Evolutionary conservation across 495 filamentous ascomycete genomes (phyloP), one percentile per base, ranked within the genome.

Genomic region (Penicillium paxilli): DNA sequence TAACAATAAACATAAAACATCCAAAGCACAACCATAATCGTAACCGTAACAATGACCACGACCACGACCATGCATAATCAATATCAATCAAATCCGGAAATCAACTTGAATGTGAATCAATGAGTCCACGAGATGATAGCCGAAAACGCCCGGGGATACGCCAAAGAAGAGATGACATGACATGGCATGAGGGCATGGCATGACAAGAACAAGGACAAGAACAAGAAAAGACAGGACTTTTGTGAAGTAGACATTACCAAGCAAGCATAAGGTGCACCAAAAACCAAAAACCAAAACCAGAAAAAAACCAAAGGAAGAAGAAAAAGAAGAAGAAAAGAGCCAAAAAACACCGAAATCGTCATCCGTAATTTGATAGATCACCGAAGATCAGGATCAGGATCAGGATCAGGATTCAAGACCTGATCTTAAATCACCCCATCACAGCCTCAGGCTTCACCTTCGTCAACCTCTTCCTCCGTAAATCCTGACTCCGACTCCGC

Each of bases 401-500:
- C n/a, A n/a, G n/a, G n/a, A n/a, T n/a, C n/a, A n/a, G n/a, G n/a
- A n/a, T n/a, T n/a, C n/a, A n/a, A n/a, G n/a, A n/a, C n/a, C n/a
- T n/a, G n/a, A n/a, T n/a, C n/a, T n/a, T n/a, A n/a, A n/a, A n/a
- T n/a, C n/a, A n/a, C n/a, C n/a, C 58, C 44, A 65, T 38, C 41
- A 55, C 60, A 28, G 33, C n/a, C 21, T 49, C 55, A 40, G 57
- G 57, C 33, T 49, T 55, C 12, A 58, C 37, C 28, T 66, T 67
- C 16, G 62, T 55, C 44, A 68, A 55, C 52, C 48, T 64, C 23
- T 58, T 49, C 25, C 59, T 59, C 19, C 48, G 54, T 19, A 54
- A 58, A n/a, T 65, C 66, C 17, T 71, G 52, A 47, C 58, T 71
- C 14, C 70, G 67, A 41, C 57, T 70, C 28, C 68, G 63, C 44